Evolutionary conservation across 192 early-diverging fungal species (phyloP).

Genomic region (Rhizoclosmatium sp.): DNA sequence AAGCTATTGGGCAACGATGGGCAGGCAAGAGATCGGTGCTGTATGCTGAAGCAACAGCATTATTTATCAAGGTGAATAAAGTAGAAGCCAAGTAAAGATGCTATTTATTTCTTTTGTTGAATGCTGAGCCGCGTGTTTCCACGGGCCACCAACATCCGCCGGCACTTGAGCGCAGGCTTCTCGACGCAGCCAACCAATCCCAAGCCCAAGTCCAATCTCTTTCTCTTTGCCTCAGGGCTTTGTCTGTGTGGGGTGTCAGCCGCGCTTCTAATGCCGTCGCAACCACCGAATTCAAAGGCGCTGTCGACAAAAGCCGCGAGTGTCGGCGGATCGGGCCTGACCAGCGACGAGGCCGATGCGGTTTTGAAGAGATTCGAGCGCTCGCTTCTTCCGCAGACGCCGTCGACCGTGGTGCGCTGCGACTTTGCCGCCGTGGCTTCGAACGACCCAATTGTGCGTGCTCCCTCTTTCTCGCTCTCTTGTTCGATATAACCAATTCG

Average conservation of each 20-base stretch:
- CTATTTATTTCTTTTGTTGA: too few relatives aligned
- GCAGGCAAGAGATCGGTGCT: not conserved
- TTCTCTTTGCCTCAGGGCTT: not conserved
- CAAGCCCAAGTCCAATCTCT: not conserved
- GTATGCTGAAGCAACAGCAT: constrained; percentile 29
- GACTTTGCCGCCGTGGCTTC: constrained; percentile 48
- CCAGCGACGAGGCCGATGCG: constrained; percentile 14
- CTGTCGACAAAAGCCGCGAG: not conserved
- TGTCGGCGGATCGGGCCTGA: constrained; percentile 19
- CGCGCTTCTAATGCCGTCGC: not conserved
- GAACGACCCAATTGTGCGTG: constrained; percentile 41
- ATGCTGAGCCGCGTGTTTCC: too few relatives aligned
- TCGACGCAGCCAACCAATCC: not conserved
- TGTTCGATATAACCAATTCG: too few relatives aligned
- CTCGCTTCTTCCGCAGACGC: not conserved
- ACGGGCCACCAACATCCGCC: not conserved
- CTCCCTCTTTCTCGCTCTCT: too few relatives aligned
- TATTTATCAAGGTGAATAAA: constrained; percentile 27
- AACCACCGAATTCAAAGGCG: not conserved
- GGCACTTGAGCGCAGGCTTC: not conserved
- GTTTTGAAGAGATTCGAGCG: not conserved
- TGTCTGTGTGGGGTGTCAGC: not conserved
- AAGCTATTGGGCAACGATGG: not conserved
- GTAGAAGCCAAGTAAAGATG: not conserved
- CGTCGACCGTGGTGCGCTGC: constrained; percentile 24